Evolutionary conservation across 2,329 filamentous ascomycete genomes (phyloP).

Genomic region (Myriangium duriaei): DNA sequence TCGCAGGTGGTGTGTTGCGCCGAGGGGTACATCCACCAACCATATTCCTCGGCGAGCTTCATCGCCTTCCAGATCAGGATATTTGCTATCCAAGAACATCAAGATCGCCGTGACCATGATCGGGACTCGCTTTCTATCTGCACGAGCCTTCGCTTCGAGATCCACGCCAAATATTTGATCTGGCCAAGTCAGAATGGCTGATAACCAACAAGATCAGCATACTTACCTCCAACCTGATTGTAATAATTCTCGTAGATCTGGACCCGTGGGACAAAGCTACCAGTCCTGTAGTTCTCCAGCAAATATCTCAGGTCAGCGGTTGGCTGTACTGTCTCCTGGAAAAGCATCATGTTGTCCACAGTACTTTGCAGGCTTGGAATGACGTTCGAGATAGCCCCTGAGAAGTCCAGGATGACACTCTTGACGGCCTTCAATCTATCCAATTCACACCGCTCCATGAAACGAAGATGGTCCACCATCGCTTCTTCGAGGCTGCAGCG

Average conservation of each 20-base stretch:
- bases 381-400: slow-evolving; percentile 91
- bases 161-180: slow-evolving; percentile 97
- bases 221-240: slow-evolving; percentile 70
- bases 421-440: slow-evolving; percentile 97
- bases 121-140: slow-evolving; percentile 90
- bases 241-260: slow-evolving; percentile 98
- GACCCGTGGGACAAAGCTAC: slow-evolving; percentile 80
- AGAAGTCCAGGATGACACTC: slow-evolving; percentile 94
- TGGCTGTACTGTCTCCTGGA: slow-evolving; percentile 97
- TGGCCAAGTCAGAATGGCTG: slow-evolving; percentile 16
- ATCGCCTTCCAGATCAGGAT: slow-evolving; percentile 93
- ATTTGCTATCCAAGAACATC: slow-evolving; percentile 88
- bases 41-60: slow-evolving; percentile 86
- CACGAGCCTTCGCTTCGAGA: slow-evolving; percentile 83
- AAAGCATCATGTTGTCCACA: slow-evolving; percentile 97
- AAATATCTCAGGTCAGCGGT: slow-evolving; percentile 81
- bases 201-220: neutral
- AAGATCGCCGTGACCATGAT: slow-evolving; percentile 83
- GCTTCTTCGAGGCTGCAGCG: slow-evolving; percentile 92
- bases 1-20: slow-evolving; percentile 73
- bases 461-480: slow-evolving; percentile 83
- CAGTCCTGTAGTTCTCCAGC: slow-evolving; percentile 92
- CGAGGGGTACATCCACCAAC: slow-evolving; percentile 81
- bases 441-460: slow-evolving; percentile 93
- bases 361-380: slow-evolving; percentile 92